Evolutionary conservation across 2,329 filamentous ascomycete species (phyloP).

Genomic region (Aspergillus spinulosporus): DNA sequence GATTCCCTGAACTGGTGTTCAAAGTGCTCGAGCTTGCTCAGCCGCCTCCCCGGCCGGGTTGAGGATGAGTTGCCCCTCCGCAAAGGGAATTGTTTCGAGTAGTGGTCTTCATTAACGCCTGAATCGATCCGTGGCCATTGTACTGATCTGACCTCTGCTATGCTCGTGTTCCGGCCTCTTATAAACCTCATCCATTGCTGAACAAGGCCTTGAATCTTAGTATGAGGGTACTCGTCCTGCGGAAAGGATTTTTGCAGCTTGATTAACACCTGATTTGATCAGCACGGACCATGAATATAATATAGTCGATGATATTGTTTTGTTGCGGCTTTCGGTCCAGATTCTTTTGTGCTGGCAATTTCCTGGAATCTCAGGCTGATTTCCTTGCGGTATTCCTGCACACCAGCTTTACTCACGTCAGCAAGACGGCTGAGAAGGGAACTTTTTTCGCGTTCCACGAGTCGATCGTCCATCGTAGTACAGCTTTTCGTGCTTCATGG

Average conservation of each 20-base stretch:
- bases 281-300: constrained; percentile 47
- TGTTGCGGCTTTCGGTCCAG: constrained; percentile 22
- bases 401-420: constrained; percentile 48
- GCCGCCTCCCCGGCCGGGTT: constrained; percentile 27
- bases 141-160: constrained; percentile 12
- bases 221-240: constrained; percentile 15
- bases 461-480: constrained; percentile 54
- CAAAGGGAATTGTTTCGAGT: constrained; percentile 14
- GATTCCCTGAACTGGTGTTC: constrained; percentile 31
- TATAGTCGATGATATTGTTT: constrained; percentile 46
- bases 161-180: constrained; percentile 21
- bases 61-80: constrained; percentile 23
- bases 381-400: constrained; percentile 37
- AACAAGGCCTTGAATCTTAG: constrained; percentile 39
- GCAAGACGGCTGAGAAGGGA: constrained; percentile 47
- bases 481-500: constrained; percentile 51
- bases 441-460: constrained; percentile 38
- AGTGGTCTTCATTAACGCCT: constrained; percentile 22
- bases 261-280: too few species aligned
- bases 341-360: constrained; percentile 43
- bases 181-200: constrained; percentile 36
- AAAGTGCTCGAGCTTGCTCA: constrained; percentile 32
- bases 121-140: constrained; percentile 19
- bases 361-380: constrained; percentile 32
- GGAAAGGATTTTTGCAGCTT: constrained; percentile 35